Base-by-base conservation (phyloP, 192 early-diverging fungal species). In the Coemansia sp. region DNA sequence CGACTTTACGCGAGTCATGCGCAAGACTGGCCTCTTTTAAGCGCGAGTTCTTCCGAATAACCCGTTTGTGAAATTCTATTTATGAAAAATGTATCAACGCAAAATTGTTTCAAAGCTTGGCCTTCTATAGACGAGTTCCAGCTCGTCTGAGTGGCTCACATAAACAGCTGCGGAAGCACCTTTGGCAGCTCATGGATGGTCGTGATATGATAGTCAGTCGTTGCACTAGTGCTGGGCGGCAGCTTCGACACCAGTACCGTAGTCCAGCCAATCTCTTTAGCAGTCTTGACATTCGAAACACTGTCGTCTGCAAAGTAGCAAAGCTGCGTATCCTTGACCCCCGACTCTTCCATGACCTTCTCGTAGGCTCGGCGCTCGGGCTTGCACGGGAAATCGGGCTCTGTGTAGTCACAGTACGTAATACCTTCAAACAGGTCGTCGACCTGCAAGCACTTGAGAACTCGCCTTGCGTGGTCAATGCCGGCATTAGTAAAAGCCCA, bases 401-500 rank as follows among this genome's bases (percentile, higher is more conserved):
- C 82, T 9, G 58, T 34, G 74, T 94, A 94, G 64, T 94, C 85
- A 61, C 89, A 91, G 63, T 82, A 92, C 3, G 90, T 92, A 47
- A 92, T 68, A 13, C 89, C 90, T 35, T 90, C 90, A 75, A 94
- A 92, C 69, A 89, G 78, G 62, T 91, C 89, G 3, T 84, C 85
- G 41, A 94, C 72, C 0, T 80, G 86, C 32, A 94, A 67, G 22
- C 85, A 67, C 20, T 74, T 74, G 29, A 94, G 67, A 15, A 92
- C 90, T 39, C 92, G 84, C 20, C 71, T 53, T 15, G 90, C 92
- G 69, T 94, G 92, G 74, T 88, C 58, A 8, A 70, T 27, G 8
- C 87, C 89, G 8, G 93, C 93, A 63, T 94, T 94, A 49, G 93
- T 94, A 61, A 91, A 90, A 16, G 90, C 86, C 90, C 91, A 92